Evolutionary conservation across 805 yeast species (phyloP).

Genomic region (Candida glaebosa): DNA sequence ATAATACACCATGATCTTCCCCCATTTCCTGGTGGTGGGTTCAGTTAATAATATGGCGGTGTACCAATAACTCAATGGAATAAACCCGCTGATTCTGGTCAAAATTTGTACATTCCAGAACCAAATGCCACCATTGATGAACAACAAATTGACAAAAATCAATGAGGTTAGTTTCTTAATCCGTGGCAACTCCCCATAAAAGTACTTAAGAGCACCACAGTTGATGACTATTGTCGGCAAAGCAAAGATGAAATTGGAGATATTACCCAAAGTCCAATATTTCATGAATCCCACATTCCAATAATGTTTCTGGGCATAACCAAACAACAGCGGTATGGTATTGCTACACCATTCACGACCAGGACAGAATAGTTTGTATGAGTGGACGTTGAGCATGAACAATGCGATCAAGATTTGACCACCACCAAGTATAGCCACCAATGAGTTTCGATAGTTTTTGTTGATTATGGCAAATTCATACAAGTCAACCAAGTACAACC

Average conservation of each 20-base stretch:
- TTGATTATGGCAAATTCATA: slow-evolving; percentile 16
- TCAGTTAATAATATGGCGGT: slow-evolving; percentile 34
- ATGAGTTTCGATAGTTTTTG: slow-evolving; percentile 14
- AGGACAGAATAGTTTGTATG: slow-evolving; percentile 65
- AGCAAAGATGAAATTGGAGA: slow-evolving; percentile 80
- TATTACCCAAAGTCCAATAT: slow-evolving; percentile 79
- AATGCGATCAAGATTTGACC: slow-evolving; percentile 45
- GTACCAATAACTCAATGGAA: slow-evolving; percentile 77
- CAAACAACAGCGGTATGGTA: slow-evolving; percentile 55
- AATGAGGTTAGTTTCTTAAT: slow-evolving; percentile 34
- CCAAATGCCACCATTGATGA: slow-evolving; percentile 49
- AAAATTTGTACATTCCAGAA: slow-evolving; percentile 85
- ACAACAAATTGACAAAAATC: slow-evolving; percentile 37
- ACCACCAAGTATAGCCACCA: slow-evolving; percentile 53
- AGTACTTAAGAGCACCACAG: slow-evolving; percentile 34
- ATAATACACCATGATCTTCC: slow-evolving; percentile 35
- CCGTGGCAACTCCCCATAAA: slow-evolving; percentile 30
- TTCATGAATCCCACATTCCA: slow-evolving; percentile 82
- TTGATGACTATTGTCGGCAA: slow-evolving; percentile 60
- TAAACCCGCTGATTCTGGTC: slow-evolving; percentile 71
- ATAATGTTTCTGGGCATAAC: slow-evolving; percentile 71
- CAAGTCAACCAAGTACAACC: slow-evolving; percentile 59
- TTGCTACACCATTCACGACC: slow-evolving; percentile 72
- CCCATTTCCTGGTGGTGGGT: slow-evolving; percentile 8
- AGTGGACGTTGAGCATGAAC: slow-evolving; percentile 44